Base-by-base conservation (phyloP, 768 basidiomycete genomes). In the Boletus reticuloceps region DNA sequence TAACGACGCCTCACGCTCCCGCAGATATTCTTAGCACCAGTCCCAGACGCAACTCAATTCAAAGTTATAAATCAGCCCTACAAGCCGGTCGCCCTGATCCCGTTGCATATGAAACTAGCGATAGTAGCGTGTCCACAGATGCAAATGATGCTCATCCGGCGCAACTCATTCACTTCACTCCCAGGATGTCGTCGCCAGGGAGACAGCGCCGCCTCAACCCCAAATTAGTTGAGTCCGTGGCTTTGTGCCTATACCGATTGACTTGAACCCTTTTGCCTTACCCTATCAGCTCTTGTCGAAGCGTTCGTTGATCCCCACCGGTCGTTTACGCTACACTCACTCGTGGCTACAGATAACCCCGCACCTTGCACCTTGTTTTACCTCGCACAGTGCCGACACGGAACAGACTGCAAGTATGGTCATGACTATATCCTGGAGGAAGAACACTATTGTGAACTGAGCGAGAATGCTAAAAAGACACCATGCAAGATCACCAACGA, bases 281-380 rank as follows among this genome's bases (percentile, higher is more conserved):
- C 46, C 51, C 37, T n/a, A 49, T 50, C 64, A 85, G 84, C 72
- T 78, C 54, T 75, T 86, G 58, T 82, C 81, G 46, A 86, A 85
- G 65, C 83, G 85, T 86, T 67, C 55, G 82, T 79, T 51, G 37
- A 51, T 50, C 40, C 53, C 22, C 53, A 46, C 38, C 45, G 54
- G 27, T 45, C 55, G 39, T 51, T 43, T 38, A 6, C 17, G 38
- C 37, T 43, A 9, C 17, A 25, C 49, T 55, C 31, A 62, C 39
- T 14, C 13, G 20, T 46, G 20, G 31, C 45, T 20, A 39, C 52
- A 61, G 84, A 86, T 62, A 81, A 74, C 62, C 85, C 85, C 2
- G 79, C 86, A 22, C 85, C 86, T 16, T 87, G 86, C 65, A 86
- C 84, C 17, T 69, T 84, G 47, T 85, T 82, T 69, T 87, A 86